Evolutionary conservation across 257 asterid genomes (phyloP).

Genomic region (Lithospermum erythrorhizon): DNA sequence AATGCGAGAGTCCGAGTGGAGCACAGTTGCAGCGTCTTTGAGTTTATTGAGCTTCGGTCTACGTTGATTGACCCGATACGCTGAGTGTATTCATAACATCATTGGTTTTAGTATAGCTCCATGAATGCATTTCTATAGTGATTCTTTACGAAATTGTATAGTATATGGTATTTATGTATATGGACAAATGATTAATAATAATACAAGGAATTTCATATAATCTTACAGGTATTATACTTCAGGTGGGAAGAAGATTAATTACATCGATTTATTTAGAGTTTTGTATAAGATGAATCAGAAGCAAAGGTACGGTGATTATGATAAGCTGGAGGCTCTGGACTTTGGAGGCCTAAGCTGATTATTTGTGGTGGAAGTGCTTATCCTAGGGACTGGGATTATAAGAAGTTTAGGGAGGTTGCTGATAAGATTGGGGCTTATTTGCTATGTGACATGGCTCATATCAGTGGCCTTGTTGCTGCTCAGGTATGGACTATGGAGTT

Average conservation of each 20-base stretch:
- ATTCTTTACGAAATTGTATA: too few relatives aligned
- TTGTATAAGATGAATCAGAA: slow-evolving; percentile 26
- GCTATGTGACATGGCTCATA: slow-evolving; percentile 39
- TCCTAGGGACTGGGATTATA: slow-evolving; percentile 41
- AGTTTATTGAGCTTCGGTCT: too few relatives aligned
- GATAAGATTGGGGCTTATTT: slow-evolving; percentile 34
- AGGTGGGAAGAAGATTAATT: slow-evolving; percentile 30
- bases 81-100: too few relatives aligned
- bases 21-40: too few relatives aligned
- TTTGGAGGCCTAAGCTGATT: slow-evolving; percentile 34
- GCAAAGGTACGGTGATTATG: slow-evolving; percentile 29
- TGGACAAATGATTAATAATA: too few relatives aligned
- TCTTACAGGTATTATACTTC: slow-evolving; percentile 19
- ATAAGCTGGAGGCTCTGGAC: slow-evolving; percentile 36
- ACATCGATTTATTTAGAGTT: slow-evolving; percentile 36
- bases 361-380: slow-evolving; percentile 44
- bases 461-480: slow-evolving; percentile 40
- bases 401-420: slow-evolving; percentile 30
- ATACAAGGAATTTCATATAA: too few relatives aligned
- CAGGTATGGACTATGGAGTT: slow-evolving; percentile 21
- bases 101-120: too few relatives aligned
- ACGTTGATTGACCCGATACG: too few relatives aligned
- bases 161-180: too few relatives aligned
- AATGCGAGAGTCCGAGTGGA: too few relatives aligned
- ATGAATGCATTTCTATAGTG: too few relatives aligned